phyloP scores from a whole-genome alignment of 192 early-diverging fungal species.

The Gigaspora rosea region DNA sequence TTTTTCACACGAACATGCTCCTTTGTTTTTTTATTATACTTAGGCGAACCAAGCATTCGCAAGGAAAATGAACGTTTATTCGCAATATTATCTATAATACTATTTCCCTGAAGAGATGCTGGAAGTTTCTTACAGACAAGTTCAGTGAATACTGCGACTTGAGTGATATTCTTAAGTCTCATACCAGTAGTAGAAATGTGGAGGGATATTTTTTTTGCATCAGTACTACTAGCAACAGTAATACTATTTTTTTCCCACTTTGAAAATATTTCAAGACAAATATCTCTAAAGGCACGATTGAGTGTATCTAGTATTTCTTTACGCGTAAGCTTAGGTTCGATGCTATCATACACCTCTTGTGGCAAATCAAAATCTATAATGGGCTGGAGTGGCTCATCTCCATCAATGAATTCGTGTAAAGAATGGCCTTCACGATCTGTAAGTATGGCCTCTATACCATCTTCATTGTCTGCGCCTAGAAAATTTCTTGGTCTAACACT shows the following conservation, averaged over 20 bases:
- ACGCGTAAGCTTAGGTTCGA: neutral
- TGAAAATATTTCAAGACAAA: neutral
- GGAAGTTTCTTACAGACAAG: constrained; percentile 6
- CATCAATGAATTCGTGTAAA: neutral
- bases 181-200: neutral
- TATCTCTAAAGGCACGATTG: neutral
- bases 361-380: neutral
- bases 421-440: neutral
- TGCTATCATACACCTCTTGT: too few relatives aligned
- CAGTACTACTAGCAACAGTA: neutral
- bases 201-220: neutral
- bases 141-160: neutral
- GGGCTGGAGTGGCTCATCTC: neutral
- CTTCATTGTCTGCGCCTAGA: neutral
- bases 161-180: neutral
- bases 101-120: neutral
- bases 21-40: neutral
- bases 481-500: neutral
- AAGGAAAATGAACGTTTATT: constrained; percentile 4
- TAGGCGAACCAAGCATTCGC: neutral
- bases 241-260: too few relatives aligned
- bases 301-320: neutral
- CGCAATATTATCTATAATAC: constrained; percentile 11
- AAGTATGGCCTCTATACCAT: neutral
- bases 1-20: neutral